Percentiles rank a stretch among this genome's conserved stretches.
These are phyloP conservation scores for Adenanthera pavonina DNA, from an alignment of 306 rosid genomes.

Conservation along the genomic window DNA sequence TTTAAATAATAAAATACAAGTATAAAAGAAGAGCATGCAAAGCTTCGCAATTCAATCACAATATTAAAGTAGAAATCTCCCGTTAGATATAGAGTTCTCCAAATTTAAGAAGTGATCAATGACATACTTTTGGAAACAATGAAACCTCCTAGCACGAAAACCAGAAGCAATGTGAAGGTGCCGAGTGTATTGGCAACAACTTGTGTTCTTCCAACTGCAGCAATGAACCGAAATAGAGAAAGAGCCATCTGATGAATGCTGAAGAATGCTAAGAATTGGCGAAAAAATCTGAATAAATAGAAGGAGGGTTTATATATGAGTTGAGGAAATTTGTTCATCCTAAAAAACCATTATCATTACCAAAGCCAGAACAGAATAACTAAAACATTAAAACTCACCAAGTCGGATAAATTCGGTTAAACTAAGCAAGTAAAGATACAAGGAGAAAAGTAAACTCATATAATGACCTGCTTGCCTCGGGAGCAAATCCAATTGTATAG, in stretches of 20 bases:
- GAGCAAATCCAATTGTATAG: constrained; percentile 86
- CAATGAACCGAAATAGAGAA: constrained; percentile 66
- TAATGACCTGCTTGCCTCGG: constrained; percentile 67
- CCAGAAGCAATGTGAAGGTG: constrained; percentile 49
- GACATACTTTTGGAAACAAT: constrained; percentile 55
- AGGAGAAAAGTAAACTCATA: constrained; percentile 16
- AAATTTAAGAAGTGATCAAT: constrained; percentile 21
- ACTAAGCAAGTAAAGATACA: not conserved
- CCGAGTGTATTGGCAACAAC: constrained; percentile 60
- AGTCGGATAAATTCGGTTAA: not conserved
- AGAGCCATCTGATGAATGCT: constrained; percentile 72
- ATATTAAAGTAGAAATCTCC: not conserved
- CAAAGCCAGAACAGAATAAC: not conserved
- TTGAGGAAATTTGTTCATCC: not conserved
- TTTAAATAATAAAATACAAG: not conserved
- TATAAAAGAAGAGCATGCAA: not conserved
- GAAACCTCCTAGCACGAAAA: constrained; percentile 71
- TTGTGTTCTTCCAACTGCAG: constrained; percentile 59
- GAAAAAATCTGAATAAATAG: constrained; percentile 57
- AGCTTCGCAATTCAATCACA: not conserved
- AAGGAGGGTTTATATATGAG: not conserved
- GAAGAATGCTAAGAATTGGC: constrained; percentile 58
- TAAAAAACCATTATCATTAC: not conserved
- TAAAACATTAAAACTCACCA: not conserved
- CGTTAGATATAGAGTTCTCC: not conserved